These are phyloP conservation scores for Podila minutissima DNA, from an alignment of 192 early-diverging fungal genomes.

Conservation along the genomic window DNA sequence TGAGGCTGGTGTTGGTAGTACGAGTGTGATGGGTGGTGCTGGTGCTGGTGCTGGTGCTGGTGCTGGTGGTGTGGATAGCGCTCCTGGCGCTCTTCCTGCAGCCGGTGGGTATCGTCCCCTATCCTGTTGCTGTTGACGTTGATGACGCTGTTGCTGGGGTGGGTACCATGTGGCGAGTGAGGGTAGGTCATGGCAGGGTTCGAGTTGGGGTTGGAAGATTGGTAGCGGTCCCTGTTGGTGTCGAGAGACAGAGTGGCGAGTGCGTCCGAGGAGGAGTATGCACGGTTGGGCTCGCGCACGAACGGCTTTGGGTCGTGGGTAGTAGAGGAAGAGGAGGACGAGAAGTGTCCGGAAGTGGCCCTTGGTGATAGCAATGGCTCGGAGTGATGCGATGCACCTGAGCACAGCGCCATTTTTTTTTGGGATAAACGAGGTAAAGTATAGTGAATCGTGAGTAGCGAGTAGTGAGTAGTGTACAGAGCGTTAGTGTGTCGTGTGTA, in stretches of 20 bases:
- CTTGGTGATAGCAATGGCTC: too few species aligned
- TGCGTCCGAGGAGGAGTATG: constrained; percentile 1
- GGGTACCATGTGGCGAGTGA: not conserved
- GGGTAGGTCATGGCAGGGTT: not conserved
- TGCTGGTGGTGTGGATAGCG: not conserved
- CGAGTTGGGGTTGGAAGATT: not conserved
- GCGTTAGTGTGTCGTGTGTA: too few species aligned
- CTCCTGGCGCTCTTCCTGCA: constrained; percentile 1
- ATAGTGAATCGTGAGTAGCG: too few species aligned
- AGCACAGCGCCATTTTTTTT: too few species aligned
- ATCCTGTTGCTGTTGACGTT: not conserved
- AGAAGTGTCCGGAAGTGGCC: not conserved
- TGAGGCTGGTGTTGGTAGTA: constrained; percentile 1
- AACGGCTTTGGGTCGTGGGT: not conserved
- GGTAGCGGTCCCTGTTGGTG: not conserved
- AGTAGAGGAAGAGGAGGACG: not conserved
- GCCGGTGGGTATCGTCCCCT: not conserved
- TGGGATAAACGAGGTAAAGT: too few species aligned
- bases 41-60: not conserved
- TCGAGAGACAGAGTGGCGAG: not conserved
- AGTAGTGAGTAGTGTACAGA: too few species aligned
- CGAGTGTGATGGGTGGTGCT: not conserved
- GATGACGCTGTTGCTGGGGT: not conserved
- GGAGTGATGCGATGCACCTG: too few species aligned
- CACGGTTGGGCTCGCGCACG: not conserved